Evolutionary conservation across 2,329 filamentous ascomycete species (phyloP), one percentile per base, ranked within the genome.

Genomic region (Colletotrichum karsti): DNA sequence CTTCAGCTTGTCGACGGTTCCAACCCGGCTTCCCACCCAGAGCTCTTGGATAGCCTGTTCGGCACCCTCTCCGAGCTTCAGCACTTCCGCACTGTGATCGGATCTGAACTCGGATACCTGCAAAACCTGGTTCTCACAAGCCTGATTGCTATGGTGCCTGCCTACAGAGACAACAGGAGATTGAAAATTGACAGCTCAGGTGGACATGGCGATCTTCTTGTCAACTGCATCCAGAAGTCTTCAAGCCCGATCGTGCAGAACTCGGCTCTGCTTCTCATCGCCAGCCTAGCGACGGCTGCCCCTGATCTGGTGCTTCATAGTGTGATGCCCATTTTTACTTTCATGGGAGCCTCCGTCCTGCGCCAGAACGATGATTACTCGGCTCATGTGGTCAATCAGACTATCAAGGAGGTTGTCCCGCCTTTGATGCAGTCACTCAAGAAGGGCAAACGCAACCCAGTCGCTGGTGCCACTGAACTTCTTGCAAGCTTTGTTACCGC

Each of bases 281-380:
- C 95, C 24, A 92, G 91, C 63, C 85, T 99, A 42, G 95, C 96
- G 22, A 92, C 92, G 41, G 93, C 95, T 72, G 93, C 94, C 0
- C 96, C 97, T 0, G 95, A 97, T 77, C 84, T 97, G 53, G 93
- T 99, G 3, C 86, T 99, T 64, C 95, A 99, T 80, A 98, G 94
- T 73, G 93, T 99, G 60, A 99, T 99, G 96, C 96, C 96, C 12
- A 95, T 99, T 58, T 99, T 99, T 81, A 98, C 96, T 0, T 98
- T 98, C 77, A 98, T 98, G 91, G 94, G 95, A 44, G 92, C 92
- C 46, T 97, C 93, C 4, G 91, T 98, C 20, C 87, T 99, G 55
- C 91, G 93, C 54, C 95, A 98, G 81, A 94, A 93, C 73, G 97
- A 99, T 74, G 95, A 98, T 73, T 98, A 98, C 81, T 98, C 96